phyloP scores from a whole-genome alignment of 2,329 filamentous ascomycete species.

The Fonsecaea pedrosoi region DNA sequence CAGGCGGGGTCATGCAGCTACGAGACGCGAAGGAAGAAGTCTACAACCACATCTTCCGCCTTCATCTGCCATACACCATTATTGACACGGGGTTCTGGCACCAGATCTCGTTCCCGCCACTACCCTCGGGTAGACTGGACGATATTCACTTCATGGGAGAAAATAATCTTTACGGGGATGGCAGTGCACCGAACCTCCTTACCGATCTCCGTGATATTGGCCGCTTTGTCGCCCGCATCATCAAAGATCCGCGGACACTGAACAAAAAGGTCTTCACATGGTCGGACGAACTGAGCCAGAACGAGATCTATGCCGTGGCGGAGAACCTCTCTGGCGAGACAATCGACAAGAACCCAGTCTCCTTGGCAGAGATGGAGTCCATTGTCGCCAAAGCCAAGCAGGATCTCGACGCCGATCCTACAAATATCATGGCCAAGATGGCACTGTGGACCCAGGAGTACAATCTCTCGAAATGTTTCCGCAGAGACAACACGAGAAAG shows the following conservation, averaged over 20 bases:
- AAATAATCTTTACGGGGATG: constrained; percentile 47
- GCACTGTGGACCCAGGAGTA: constrained; percentile 46
- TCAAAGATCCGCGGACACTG: constrained; percentile 60
- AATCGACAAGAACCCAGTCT: not conserved
- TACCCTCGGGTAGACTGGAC: too few species aligned
- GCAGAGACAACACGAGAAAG: constrained; percentile 62
- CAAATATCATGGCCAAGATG: not conserved
- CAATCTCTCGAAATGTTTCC: constrained; percentile 54
- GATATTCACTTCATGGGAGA: too few species aligned
- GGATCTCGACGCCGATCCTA: not conserved
- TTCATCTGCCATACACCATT: constrained; percentile 61
- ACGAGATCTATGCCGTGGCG: constrained; percentile 55
- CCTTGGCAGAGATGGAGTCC: not conserved
- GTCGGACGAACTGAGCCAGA: constrained; percentile 55
- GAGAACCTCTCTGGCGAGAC: constrained; percentile 60
- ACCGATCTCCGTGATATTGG: constrained; percentile 63
- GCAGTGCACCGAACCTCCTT: constrained; percentile 52
- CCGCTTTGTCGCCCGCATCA: constrained; percentile 58
- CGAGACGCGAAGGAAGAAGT: constrained; percentile 57
- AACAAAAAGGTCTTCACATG: constrained; percentile 61
- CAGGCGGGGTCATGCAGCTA: constrained; percentile 51
- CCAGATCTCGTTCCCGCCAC: constrained; percentile 53
- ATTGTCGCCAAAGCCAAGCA: not conserved
- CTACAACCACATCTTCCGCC: constrained; percentile 56
- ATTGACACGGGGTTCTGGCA: constrained; percentile 68